Evolutionary conservation across 306 rosid species (phyloP).

Genomic region (Prunus kanzakura): DNA sequence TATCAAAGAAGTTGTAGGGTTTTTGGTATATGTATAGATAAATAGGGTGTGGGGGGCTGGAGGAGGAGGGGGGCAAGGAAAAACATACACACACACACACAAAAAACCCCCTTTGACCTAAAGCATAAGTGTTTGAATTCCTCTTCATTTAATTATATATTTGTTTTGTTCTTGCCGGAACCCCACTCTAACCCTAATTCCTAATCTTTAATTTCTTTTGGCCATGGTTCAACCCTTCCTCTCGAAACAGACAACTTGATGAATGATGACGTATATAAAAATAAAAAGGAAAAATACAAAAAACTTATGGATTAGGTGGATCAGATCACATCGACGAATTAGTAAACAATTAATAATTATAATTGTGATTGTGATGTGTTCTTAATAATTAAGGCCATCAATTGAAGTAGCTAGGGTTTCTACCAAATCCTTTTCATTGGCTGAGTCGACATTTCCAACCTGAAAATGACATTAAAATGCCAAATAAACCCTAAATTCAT

Average conservation of each 20-base stretch:
- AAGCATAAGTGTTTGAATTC: not conserved
- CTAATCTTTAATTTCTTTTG: not conserved
- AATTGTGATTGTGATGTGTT: conserved; percentile 1
- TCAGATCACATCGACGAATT: conserved; percentile 17
- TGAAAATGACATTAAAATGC: conserved; percentile 37
- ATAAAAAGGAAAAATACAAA: conserved; percentile 8
- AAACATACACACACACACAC: not conserved
- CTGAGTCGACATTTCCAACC: conserved; percentile 31
- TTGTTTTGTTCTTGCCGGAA: not conserved
- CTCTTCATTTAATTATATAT: not conserved
- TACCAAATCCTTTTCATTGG: conserved; percentile 40
- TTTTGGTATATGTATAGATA: not conserved
- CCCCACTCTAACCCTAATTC: not conserved
- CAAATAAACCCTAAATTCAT: not conserved
- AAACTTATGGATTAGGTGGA: conserved; percentile 50
- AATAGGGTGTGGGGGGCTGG: not conserved
- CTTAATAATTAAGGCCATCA: conserved; percentile 14
- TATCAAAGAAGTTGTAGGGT: conserved; percentile 5
- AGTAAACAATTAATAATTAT: conserved; percentile 5
- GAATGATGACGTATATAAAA: not conserved
- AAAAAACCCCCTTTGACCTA: not conserved
- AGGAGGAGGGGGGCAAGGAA: not conserved
- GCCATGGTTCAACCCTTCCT: conserved; percentile 2
- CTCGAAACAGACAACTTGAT: conserved; percentile 21
- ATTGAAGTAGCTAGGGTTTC: conserved; percentile 40